These are phyloP conservation scores for Monilinia fructigena DNA, from an alignment of 2,329 filamentous ascomycete genomes.

Conservation along the genomic window DNA sequence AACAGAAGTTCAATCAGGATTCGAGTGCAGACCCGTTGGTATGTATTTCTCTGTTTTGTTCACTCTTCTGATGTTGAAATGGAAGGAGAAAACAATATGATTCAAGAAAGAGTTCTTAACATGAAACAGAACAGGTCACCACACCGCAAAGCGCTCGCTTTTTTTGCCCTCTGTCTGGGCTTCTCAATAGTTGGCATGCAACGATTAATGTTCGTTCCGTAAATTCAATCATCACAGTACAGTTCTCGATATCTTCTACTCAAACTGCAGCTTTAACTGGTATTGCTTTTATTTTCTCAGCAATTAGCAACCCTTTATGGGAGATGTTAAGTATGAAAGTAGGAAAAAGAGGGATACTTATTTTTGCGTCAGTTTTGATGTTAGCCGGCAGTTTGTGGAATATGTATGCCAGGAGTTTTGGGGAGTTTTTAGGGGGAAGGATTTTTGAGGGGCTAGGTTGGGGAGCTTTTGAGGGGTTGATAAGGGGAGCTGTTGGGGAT, in stretches of 20 bases:
- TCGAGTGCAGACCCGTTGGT: constrained; percentile 8
- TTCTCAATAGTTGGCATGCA: constrained; percentile 50
- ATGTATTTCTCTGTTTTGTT: neutral
- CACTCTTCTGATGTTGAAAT: neutral
- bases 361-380: constrained; percentile 47
- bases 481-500: constrained; percentile 54
- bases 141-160: constrained; percentile 54
- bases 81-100: no score
- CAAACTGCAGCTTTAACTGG: constrained; percentile 52
- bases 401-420: constrained; percentile 46
- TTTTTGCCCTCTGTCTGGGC: constrained; percentile 48
- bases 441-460: constrained; percentile 58
- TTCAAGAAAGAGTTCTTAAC: neutral
- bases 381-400: constrained; percentile 54
- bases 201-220: constrained; percentile 56
- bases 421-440: constrained; percentile 52
- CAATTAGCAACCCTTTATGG: constrained; percentile 47
- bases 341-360: constrained; percentile 55
- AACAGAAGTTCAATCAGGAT: neutral
- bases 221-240: constrained; percentile 46
- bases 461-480: constrained; percentile 56
- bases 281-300: constrained; percentile 52
- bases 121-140: constrained; percentile 52
- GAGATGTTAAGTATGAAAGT: constrained; percentile 47
- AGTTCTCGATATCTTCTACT: constrained; percentile 49